phyloP scores from a whole-genome alignment of 1,139 yeast species.

The Kurtzmaniella quercitrusa region DNA sequence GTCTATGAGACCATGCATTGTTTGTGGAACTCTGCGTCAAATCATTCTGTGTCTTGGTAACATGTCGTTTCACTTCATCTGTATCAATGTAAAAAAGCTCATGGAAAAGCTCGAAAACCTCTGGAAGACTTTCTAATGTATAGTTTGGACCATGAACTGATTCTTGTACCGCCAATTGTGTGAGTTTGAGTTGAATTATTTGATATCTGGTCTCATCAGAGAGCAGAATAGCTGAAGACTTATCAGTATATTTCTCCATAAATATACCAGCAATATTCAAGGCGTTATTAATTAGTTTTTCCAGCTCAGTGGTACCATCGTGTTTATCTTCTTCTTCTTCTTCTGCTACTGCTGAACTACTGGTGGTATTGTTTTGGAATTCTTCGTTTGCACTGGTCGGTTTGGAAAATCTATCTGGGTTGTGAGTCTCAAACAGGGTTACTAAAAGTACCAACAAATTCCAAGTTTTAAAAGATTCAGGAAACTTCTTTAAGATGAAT shows the following conservation, averaged over 20 bases:
- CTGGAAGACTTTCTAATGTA: conserved; percentile 63
- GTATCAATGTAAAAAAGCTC: conserved; percentile 43
- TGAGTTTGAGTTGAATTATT: conserved; percentile 67
- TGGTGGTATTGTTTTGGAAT: conserved; percentile 5
- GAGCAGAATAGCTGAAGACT: conserved; percentile 19
- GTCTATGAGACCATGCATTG: conserved; percentile 42
- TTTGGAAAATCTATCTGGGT: conserved; percentile 13
- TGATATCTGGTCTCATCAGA: conserved; percentile 44
- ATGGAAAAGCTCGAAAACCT: conserved; percentile 58
- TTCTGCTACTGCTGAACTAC: no score
- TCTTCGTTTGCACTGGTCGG: conserved; percentile 6
- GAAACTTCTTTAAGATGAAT: conserved; percentile 39
- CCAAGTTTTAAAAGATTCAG: conserved; percentile 46
- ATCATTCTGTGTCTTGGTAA: conserved; percentile 14
- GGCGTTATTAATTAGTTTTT: conserved; percentile 38
- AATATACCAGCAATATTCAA: conserved; percentile 41
- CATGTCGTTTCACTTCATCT: conserved; percentile 7
- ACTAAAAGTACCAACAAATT: conserved; percentile 35
- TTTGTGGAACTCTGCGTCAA: conserved; percentile 7
- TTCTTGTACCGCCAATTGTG: conserved; percentile 71
- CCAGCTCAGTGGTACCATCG: conserved; percentile 23
- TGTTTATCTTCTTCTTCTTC: conserved; percentile 4
- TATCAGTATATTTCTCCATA: conserved; percentile 24
- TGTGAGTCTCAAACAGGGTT: conserved; percentile 24
- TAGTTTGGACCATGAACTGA: conserved; percentile 55